phyloP scores from a whole-genome alignment of 2,329 filamentous ascomycete species.

The Colletotrichum coccodes region DNA sequence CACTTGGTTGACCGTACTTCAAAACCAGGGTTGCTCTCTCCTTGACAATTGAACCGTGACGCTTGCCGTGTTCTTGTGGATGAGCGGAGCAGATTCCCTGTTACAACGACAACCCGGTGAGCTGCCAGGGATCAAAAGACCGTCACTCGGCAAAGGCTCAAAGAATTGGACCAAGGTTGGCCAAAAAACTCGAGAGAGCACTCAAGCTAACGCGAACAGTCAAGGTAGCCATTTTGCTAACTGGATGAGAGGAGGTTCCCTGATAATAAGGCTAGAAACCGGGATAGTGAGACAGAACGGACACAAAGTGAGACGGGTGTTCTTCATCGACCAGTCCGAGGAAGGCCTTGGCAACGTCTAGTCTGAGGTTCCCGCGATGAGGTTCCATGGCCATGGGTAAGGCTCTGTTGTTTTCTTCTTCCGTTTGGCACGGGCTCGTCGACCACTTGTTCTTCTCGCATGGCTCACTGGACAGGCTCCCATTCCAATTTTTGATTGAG shows the following conservation, averaged over 20 bases:
- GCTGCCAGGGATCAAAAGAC: not conserved
- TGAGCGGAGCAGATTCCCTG: not conserved
- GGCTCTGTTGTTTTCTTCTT: no score
- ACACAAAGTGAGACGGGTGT: not conserved
- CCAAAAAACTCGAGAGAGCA: not conserved
- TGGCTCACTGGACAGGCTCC: not conserved
- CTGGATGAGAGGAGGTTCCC: not conserved
- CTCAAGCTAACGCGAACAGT: not conserved
- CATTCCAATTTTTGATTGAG: not conserved
- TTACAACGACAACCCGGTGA: no score
- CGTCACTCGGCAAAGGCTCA: not conserved
- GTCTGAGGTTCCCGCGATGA: not conserved
- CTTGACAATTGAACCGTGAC: not conserved
- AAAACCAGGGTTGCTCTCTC: not conserved
- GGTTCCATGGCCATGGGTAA: not conserved
- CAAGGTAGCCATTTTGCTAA: not conserved
- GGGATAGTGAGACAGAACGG: not conserved
- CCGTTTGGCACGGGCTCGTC: constrained; percentile 1
- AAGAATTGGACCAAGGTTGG: not conserved
- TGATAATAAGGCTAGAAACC: not conserved
- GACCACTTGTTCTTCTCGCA: not conserved
- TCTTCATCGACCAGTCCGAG: not conserved
- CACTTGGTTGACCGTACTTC: not conserved
- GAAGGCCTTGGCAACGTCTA: not conserved
- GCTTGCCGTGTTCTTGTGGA: not conserved